phyloP scores from a whole-genome alignment of 495 filamentous ascomycete genomes.

The Penicillium antarcticum region DNA sequence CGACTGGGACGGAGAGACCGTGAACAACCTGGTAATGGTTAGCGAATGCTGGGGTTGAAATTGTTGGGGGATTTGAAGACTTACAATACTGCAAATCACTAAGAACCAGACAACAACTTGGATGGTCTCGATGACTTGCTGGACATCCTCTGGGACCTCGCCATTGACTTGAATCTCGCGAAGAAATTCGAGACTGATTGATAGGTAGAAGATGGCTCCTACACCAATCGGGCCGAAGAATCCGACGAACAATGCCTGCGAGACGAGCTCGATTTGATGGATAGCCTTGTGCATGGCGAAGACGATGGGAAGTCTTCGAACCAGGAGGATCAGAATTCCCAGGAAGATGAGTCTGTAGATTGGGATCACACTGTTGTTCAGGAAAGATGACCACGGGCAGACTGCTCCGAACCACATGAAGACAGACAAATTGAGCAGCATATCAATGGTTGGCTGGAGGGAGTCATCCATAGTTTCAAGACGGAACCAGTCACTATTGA shows the following conservation, averaged over 20 bases:
- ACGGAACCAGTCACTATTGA: slow-evolving; percentile 77
- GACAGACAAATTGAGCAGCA: slow-evolving; percentile 78
- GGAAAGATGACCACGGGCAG: slow-evolving; percentile 75
- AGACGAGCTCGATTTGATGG: slow-evolving; percentile 70
- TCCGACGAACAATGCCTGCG: slow-evolving; percentile 78
- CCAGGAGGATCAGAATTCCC: slow-evolving; percentile 74
- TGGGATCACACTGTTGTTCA: slow-evolving; percentile 65
- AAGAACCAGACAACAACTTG: slow-evolving; percentile 82
- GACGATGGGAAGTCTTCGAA: slow-evolving; percentile 77
- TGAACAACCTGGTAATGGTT: slow-evolving; percentile 65
- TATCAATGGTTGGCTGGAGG: slow-evolving; percentile 86
- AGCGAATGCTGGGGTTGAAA: neutral
- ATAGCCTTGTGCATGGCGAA: slow-evolving; percentile 72
- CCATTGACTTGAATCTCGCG: slow-evolving; percentile 53
- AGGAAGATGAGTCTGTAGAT: slow-evolving; percentile 74
- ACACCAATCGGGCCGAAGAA: slow-evolving; percentile 97
- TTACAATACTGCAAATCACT: slow-evolving; percentile 79
- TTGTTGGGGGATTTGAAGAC: slow-evolving; percentile 23
- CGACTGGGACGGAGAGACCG: slow-evolving; percentile 78
- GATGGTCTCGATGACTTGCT: slow-evolving; percentile 58
- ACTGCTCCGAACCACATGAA: slow-evolving; percentile 93
- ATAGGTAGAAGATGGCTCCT: slow-evolving; percentile 86
- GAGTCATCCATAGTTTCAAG: slow-evolving; percentile 84
- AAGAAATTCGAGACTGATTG: slow-evolving; percentile 69
- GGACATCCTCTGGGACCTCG: slow-evolving; percentile 61